These are phyloP conservation scores for Claviceps monticola DNA, from an alignment of 2,329 filamentous ascomycete species.

Conservation along the genomic window DNA sequence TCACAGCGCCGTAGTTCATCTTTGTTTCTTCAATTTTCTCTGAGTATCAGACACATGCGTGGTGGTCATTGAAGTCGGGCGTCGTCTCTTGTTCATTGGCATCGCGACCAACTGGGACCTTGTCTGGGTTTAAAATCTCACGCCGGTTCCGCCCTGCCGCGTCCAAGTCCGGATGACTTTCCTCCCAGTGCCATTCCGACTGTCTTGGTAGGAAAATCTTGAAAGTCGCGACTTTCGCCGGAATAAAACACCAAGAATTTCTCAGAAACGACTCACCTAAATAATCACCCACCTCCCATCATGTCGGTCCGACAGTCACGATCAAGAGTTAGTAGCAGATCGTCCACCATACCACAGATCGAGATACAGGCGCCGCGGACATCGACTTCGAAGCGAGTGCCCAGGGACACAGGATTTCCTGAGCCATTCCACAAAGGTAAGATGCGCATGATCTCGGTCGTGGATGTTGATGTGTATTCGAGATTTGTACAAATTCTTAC, in stretches of 20 bases:
- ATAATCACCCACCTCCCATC: not conserved
- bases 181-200: not conserved
- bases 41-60: too few species aligned
- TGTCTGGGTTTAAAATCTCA: not conserved
- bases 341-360: conserved; percentile 10
- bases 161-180: too few species aligned
- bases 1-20: not conserved
- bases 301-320: conserved; percentile 4
- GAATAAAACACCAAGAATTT: not conserved
- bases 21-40: not conserved
- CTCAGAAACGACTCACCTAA: not conserved
- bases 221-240: not conserved
- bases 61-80: too few species aligned
- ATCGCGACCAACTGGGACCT: not conserved
- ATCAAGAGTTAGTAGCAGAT: conserved; percentile 2
- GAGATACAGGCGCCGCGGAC: conserved; percentile 15
- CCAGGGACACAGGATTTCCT: conserved; percentile 37
- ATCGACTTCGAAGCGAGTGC: conserved; percentile 12
- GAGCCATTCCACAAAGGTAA: conserved; percentile 34
- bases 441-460: conserved; percentile 8
- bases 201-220: not conserved
- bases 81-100: too few species aligned
- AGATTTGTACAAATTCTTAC: not conserved
- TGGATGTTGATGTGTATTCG: not conserved
- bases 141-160: not conserved